Evolutionary conservation across 441 rosid species (phyloP), one percentile per base, ranked within the genome.

Genomic region (Arabidopsis lyrata): DNA sequence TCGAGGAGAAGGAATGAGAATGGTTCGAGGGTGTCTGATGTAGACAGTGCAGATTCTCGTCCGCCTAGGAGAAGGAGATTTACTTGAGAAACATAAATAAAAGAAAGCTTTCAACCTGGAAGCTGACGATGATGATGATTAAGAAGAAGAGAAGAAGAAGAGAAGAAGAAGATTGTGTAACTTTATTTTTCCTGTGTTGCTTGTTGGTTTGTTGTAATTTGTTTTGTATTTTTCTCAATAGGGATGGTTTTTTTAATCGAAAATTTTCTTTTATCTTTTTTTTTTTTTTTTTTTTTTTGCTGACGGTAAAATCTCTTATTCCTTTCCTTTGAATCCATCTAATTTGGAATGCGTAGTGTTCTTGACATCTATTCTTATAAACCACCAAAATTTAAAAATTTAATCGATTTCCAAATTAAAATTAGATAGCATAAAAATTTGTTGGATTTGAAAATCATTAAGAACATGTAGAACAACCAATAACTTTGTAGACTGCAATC

Each of bases 1-100:
- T 92, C 97, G 24, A 81, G 94, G 65, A 88, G 96, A 77, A 88
- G 96, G 75, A 87, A 92, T 78, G 87, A 78, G 75, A 91, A 90
- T 72, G 78, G 83, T 52, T 84, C 94, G 0, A 87, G 97, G 80
- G 85, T 83, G 76, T 86, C 96, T 27, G 96, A 92, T 78, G 77
- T 92, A 70, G 94, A 90, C 76, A 84, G 90, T 65, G 94, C 86
- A 35, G 97, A 92, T 83, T 88, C 94, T 68, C 96, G 94, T 54
- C 90, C 92, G 8, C 94, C 91, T 70, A 84, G 96, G 75, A 88
- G 97, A 73, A 80, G 97, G 63, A 75, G 97, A 36, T 71, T 90
- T 79, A 84, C 81, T 82, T 88, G 88, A 69, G 52, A 60, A 59
- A 60, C 56, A 18, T 32, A 1, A 69, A 36, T 45, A 60, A 68